Percentiles rank a stretch among this genome's conserved stretches.
These are phyloP conservation scores for Aspergillus mulundensis DNA, from an alignment of 495 filamentous ascomycete genomes.

Conservation along the genomic window DNA sequence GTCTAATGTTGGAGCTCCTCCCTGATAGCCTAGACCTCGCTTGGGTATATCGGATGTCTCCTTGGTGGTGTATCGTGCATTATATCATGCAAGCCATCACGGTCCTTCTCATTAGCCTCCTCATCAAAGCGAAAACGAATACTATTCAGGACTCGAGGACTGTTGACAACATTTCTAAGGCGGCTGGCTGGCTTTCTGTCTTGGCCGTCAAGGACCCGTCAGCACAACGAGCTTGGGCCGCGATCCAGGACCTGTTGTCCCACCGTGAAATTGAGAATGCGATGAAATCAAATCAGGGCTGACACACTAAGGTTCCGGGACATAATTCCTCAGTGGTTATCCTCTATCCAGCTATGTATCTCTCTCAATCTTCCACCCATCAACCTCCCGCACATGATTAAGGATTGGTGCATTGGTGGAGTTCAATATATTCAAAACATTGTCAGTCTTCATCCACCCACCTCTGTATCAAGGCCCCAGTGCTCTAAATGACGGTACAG, in stretches of 20 bases:
- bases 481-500: conserved; percentile 1
- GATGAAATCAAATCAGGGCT: background rate
- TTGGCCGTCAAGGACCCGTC: conserved; percentile 39
- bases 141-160: conserved; percentile 31
- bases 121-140: conserved; percentile 39
- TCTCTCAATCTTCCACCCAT: background rate
- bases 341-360: conserved; percentile 1
- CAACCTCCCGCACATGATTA: background rate
- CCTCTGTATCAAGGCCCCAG: background rate
- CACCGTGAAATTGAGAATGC: conserved; percentile 7
- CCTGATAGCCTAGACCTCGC: conserved; percentile 29
- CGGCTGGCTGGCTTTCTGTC: conserved; percentile 39
- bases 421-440: background rate
- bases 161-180: conserved; percentile 39
- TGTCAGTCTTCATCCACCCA: conserved; percentile 3
- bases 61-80: conserved; percentile 59
- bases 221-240: conserved; percentile 42
- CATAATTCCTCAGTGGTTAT: background rate
- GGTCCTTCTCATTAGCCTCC: conserved; percentile 50
- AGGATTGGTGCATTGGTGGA: background rate
- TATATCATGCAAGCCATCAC: conserved; percentile 53
- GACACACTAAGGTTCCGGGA: background rate
- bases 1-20: conserved; percentile 45
- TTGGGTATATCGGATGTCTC: conserved; percentile 42
- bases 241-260: conserved; percentile 30